These are phyloP conservation scores for Neurospora sp. DNA, from an alignment of 495 filamentous ascomycete species.

Conservation along the genomic window DNA sequence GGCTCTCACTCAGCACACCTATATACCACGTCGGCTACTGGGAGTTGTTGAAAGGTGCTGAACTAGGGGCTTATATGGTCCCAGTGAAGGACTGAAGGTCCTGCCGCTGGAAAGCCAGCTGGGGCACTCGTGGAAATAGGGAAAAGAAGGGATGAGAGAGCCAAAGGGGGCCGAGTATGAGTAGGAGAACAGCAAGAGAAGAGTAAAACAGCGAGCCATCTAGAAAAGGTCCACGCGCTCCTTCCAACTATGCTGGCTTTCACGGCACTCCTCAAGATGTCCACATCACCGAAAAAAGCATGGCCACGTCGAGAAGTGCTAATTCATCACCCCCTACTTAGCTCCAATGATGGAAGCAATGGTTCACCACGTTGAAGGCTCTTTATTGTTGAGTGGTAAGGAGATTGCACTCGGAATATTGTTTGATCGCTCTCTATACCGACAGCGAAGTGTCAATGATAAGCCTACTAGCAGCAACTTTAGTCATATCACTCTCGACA, in stretches of 20 bases:
- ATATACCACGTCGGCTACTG: not conserved
- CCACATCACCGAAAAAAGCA: not conserved
- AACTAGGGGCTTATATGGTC: not conserved
- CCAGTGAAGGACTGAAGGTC: not conserved
- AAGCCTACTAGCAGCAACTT: not conserved
- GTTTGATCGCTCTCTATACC: not conserved
- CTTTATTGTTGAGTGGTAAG: not conserved
- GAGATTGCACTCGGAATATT: not conserved
- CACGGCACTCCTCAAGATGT: not conserved
- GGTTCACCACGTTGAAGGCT: not conserved
- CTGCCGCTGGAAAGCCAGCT: not conserved
- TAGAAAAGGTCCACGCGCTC: not conserved
- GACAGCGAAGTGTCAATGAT: not conserved
- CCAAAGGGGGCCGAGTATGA: not conserved
- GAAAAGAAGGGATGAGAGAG: not conserved
- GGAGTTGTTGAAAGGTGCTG: not conserved
- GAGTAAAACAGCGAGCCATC: not conserved
- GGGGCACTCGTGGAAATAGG: not conserved
- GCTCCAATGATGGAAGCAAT: not conserved
- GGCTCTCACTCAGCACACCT: not conserved
- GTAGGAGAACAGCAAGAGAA: not conserved
- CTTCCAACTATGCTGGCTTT: not conserved
- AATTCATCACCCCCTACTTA: not conserved
- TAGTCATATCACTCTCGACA: not conserved
- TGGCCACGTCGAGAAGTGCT: not conserved